These are phyloP conservation scores for Apiotrichum montevideense DNA, from an alignment of 1,284 basidiomycete species.

Conservation along the genomic window DNA sequence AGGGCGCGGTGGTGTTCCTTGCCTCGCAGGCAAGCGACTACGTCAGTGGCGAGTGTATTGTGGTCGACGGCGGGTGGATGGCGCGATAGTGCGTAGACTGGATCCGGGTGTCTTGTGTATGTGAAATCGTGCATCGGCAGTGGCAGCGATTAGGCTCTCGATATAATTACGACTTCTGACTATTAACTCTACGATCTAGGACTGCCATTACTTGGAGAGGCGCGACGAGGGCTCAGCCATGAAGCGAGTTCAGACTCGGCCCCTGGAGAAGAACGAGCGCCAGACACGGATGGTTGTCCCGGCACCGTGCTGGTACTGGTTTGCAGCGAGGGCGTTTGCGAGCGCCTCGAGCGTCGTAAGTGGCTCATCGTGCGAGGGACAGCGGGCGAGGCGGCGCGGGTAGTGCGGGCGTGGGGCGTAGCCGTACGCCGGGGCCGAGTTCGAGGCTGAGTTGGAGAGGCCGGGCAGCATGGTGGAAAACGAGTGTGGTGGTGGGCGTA, in stretches of 20 bases:
- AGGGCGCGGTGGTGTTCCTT: constrained; percentile 83
- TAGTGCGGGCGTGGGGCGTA: too few relatives aligned
- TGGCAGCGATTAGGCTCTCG: too few relatives aligned
- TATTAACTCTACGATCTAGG: too few relatives aligned
- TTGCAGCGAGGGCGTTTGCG: not conserved
- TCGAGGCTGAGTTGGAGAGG: too few relatives aligned
- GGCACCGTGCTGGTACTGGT: not conserved
- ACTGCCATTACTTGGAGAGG: too few relatives aligned
- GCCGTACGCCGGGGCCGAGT: too few relatives aligned
- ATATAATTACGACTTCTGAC: too few relatives aligned
- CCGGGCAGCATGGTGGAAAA: too few relatives aligned
- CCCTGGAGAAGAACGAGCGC: not conserved
- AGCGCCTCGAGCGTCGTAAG: not conserved
- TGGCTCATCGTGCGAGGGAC: not conserved
- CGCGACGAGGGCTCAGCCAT: too few relatives aligned
- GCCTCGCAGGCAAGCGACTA: constrained; percentile 81
- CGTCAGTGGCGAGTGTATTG: constrained; percentile 68
- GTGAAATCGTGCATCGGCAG: too few relatives aligned
- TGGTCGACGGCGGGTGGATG: constrained; percentile 50
- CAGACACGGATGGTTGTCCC: not conserved
- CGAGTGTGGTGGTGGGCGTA: too few relatives aligned
- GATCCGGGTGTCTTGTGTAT: not conserved
- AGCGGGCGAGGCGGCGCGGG: too few relatives aligned
- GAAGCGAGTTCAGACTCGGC: not conserved
- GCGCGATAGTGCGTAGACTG: constrained; percentile 12